phyloP scores from a whole-genome alignment of 768 basidiomycete genomes.

The Cystobasidium onofrii region DNA sequence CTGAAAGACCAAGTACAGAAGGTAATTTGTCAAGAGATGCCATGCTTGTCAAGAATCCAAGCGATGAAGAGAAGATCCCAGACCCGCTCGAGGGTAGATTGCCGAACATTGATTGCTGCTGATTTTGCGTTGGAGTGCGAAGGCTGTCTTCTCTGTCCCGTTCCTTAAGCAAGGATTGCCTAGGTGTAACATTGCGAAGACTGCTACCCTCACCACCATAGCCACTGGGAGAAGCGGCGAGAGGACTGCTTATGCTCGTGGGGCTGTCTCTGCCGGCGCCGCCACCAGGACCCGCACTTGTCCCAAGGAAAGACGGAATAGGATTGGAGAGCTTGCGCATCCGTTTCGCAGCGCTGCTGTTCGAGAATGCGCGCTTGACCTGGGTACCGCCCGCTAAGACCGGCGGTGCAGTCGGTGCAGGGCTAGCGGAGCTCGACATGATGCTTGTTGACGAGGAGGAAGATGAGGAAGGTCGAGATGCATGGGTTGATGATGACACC shows the following conservation, averaged over 20 bases:
- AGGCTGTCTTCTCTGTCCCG: background rate
- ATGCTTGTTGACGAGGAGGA: background rate
- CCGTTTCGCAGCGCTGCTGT: constrained; percentile 1
- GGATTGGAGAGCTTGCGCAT: constrained; percentile 10
- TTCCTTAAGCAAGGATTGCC: background rate
- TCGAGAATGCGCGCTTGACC: constrained; percentile 3
- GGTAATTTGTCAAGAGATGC: background rate
- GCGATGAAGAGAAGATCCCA: background rate
- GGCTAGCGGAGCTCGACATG: background rate
- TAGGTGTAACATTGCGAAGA: background rate
- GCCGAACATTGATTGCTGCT: background rate
- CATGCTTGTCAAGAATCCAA: background rate
- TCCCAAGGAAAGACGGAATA: background rate
- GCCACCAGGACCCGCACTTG: background rate
- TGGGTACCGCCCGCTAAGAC: background rate
- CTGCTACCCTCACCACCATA: background rate
- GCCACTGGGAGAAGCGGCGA: background rate
- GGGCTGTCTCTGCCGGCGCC: background rate
- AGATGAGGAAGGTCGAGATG: background rate
- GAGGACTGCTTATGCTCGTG: background rate
- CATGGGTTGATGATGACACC: background rate
- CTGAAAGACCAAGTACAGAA: background rate
- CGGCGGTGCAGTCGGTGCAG: background rate
- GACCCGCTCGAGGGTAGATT: background rate
- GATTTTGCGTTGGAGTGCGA: background rate